Conservation (phyloP, 495 filamentous ascomycete species). For the Penicillium taxi region DNA sequence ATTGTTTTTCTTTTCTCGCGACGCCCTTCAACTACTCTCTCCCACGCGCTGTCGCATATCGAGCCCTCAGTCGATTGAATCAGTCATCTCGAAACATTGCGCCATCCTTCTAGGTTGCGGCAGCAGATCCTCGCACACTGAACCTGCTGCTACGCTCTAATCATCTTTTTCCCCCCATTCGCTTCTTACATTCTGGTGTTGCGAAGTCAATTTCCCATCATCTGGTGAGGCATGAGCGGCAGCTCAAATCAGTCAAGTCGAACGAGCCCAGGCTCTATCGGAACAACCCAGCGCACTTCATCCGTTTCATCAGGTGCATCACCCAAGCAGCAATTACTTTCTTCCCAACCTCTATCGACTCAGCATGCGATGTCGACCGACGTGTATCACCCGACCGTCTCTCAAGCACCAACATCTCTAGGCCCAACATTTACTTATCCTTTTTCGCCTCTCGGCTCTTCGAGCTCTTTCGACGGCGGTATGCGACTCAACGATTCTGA, state of each 20-base stretch:
- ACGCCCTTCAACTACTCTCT: slow-evolving; percentile 13
- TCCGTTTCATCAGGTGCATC: slow-evolving; percentile 43
- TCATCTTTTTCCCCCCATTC: too few species aligned
- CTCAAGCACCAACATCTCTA: slow-evolving; percentile 35
- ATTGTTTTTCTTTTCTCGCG: slow-evolving; percentile 9
- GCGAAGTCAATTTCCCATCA: too few species aligned
- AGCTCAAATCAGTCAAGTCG: slow-evolving; percentile 43
- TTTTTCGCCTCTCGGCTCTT: slow-evolving; percentile 39
- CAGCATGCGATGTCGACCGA: slow-evolving; percentile 49
- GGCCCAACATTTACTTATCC: slow-evolving; percentile 33
- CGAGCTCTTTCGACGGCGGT: slow-evolving; percentile 37
- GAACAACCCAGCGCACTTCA: slow-evolving; percentile 39
- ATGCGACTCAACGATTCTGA: slow-evolving; percentile 44
- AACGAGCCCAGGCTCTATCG: slow-evolving; percentile 42
- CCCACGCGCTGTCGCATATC: slow-evolving; percentile 18
- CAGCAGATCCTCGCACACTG: too few species aligned
- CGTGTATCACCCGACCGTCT: slow-evolving; percentile 38
- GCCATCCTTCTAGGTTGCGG: too few species aligned
- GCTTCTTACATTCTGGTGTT: too few species aligned
- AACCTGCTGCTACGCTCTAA: too few species aligned
- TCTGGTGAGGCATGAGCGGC: slow-evolving; percentile 41
- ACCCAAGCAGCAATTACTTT: slow-evolving; percentile 33
- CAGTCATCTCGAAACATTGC: slow-evolving; percentile 14
- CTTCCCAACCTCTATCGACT: slow-evolving; percentile 37
- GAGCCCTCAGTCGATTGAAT: slow-evolving; percentile 13